These are phyloP conservation scores for Termitomyces sp. DNA, from an alignment of 768 basidiomycete species.

Conservation along the genomic window DNA sequence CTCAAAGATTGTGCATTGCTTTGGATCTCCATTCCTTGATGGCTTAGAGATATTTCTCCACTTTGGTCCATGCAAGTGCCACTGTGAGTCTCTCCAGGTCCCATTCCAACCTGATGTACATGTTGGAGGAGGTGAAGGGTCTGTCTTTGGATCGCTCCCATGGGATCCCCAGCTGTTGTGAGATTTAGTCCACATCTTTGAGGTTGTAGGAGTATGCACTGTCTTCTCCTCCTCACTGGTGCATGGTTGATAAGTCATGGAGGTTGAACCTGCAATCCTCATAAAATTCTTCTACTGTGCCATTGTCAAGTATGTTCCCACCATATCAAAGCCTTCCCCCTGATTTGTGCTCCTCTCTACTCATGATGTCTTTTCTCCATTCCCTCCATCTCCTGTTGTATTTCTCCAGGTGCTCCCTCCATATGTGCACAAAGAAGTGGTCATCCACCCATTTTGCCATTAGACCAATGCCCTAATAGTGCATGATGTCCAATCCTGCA, in stretches of 20 bases:
- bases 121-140: no score
- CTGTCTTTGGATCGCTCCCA: not conserved
- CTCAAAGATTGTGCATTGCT: no score
- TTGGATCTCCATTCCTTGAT: no score
- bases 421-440: no score
- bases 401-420: constrained; percentile 13
- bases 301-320: constrained; percentile 1
- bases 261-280: not conserved
- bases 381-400: constrained; percentile 14
- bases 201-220: no score
- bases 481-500: constrained; percentile 19
- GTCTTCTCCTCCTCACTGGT: no score
- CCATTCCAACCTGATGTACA: not conserved
- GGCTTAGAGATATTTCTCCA: not conserved
- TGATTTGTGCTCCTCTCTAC: not conserved
- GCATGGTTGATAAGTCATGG: not conserved
- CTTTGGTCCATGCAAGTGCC: not conserved
- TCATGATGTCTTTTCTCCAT: constrained; percentile 8
- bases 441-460: no score
- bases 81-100: not conserved
- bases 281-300: not conserved
- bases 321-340: constrained; percentile 17
- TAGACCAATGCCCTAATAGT: not conserved
- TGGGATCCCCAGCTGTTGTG: not conserved
- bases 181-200: not conserved